A percentile compares a stretch with the other conserved stretches of the same genome.
These are phyloP conservation scores for Lactarius sp. DNA, from an alignment of 768 basidiomycete species.

Conservation along the genomic window DNA sequence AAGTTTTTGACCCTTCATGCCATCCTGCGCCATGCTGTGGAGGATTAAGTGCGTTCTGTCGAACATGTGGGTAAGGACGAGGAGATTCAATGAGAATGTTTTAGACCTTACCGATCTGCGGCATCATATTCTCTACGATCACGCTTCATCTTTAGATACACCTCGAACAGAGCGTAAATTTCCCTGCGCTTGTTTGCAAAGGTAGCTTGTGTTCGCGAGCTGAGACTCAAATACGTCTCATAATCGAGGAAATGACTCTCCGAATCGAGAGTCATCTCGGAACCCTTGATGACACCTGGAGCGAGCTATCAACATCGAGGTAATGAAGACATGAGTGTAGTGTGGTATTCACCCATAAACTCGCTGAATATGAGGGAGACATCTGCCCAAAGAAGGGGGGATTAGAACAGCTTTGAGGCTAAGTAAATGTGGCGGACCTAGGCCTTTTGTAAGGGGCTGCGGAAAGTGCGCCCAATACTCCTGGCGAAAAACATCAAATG, in stretches of 20 bases:
- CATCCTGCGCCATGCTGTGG: conserved; percentile 1
- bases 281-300: conserved; percentile 60
- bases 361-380: conserved; percentile 61
- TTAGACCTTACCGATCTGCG: conserved; percentile 50
- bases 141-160: conserved; percentile 46
- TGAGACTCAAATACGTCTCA: conserved; percentile 32
- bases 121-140: conserved; percentile 45
- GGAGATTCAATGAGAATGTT: not conserved
- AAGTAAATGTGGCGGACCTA: conserved; percentile 41
- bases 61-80: not conserved
- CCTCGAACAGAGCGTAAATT: conserved; percentile 44
- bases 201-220: conserved; percentile 47
- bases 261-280: conserved; percentile 43
- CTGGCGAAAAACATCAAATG: conserved; percentile 44
- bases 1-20: conserved; percentile 13
- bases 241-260: conserved; percentile 16
- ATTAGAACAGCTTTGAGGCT: not conserved
- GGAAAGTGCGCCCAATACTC: conserved; percentile 62
- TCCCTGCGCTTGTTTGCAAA: conserved; percentile 53
- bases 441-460: conserved; percentile 45
- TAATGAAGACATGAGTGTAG: too few relatives aligned
- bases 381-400: conserved; percentile 39
- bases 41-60: conserved; percentile 21
- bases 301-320: not conserved
- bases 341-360: conserved; percentile 46